Base-by-base conservation (phyloP, 2,329 filamentous ascomycete genomes). In the Orbilia quercus region DNA sequence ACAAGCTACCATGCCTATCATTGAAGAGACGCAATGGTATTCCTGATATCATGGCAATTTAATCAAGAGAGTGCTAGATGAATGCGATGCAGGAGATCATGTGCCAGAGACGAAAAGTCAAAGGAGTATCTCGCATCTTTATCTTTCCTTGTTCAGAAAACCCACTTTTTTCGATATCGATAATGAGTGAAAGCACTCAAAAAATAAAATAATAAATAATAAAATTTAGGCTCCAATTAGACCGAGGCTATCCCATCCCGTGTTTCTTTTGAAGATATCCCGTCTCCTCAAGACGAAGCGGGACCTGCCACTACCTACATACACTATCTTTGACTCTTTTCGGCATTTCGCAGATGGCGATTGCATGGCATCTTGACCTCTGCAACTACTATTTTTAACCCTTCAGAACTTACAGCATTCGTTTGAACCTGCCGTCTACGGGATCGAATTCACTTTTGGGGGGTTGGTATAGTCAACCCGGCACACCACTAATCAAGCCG, bases 341-440 rank as follows among this genome's bases (percentile, higher is more conserved):
- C 50, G 50, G 50, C 18, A 54, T 23, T 40, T 31, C 31, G 50
- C 50, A n/a, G 16, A 22, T 11, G 18, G 20, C 23, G n/a, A 28
- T 16, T 54, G 50, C 31, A 40, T 5, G 25, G 45, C 45, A 50
- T 50, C 45, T 50, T 14, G 7, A 28, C 22, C n/a, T 31, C 9
- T 31, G 28, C 28, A 16, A 14, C 12, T 34, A 23, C 63, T 67
- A 67, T 67, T 67, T 67, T 67, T 67, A 67, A 59, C 34, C 22
- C 18, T 57, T 57, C 42, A 45, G 59, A 67, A 67, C 63, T 23
- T n/a, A n/a, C n/a, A n/a, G n/a, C n/a, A n/a, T n/a, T n/a, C n/a
- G n/a, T 45, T 51, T 58, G 22, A 31, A 67, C 53, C 31, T 67
- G 53, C 63, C 54, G 53, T 67, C 63, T 67, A 59, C 20, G 53